These are phyloP conservation scores for Ustulina deusta DNA, from an alignment of 2,329 filamentous ascomycete species.

Conservation along the genomic window DNA sequence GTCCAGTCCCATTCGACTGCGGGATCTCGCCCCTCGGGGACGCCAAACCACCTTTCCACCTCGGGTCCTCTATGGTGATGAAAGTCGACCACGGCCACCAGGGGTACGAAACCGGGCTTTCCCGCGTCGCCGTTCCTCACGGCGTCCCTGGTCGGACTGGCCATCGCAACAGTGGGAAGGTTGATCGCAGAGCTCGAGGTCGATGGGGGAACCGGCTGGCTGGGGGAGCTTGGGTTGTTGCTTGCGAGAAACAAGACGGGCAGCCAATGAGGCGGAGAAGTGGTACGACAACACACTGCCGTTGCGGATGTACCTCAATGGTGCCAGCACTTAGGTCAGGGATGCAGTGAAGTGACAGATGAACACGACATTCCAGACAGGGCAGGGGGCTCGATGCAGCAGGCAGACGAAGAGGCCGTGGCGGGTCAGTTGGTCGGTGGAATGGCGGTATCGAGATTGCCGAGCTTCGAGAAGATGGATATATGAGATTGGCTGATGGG, in stretches of 20 bases:
- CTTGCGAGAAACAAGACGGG: conserved; percentile 1
- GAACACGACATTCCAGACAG: conserved; percentile 33
- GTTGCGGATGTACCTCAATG: conserved; percentile 16
- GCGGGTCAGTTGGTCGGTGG: conserved; percentile 1
- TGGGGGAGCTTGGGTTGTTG: background rate
- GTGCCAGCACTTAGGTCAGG: conserved; percentile 28
- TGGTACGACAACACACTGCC: conserved; percentile 11
- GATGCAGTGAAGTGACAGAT: conserved; percentile 10
- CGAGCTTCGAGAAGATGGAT: background rate
- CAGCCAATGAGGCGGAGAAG: conserved; percentile 19
- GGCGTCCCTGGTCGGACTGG: conserved; percentile 34
- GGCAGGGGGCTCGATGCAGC: conserved; percentile 8
- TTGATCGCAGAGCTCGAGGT: conserved; percentile 13
- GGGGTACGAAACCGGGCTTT: conserved; percentile 66
- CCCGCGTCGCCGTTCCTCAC: conserved; percentile 29
- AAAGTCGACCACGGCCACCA: conserved; percentile 85
- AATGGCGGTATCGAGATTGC: conserved; percentile 11
- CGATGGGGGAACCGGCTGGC: conserved; percentile 4
- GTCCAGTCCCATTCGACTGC: conserved; percentile 89
- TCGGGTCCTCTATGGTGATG: conserved; percentile 91
- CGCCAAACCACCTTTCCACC: conserved; percentile 91
- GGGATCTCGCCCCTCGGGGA: conserved; percentile 78
- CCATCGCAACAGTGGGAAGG: conserved; percentile 36
- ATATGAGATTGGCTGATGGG: background rate
- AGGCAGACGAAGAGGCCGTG: background rate